A percentile compares a stretch with the other conserved stretches of the same genome.
These are phyloP conservation scores for Diaporthe citriasiana DNA, from an alignment of 2,329 filamentous ascomycete genomes.

Conservation along the genomic window DNA sequence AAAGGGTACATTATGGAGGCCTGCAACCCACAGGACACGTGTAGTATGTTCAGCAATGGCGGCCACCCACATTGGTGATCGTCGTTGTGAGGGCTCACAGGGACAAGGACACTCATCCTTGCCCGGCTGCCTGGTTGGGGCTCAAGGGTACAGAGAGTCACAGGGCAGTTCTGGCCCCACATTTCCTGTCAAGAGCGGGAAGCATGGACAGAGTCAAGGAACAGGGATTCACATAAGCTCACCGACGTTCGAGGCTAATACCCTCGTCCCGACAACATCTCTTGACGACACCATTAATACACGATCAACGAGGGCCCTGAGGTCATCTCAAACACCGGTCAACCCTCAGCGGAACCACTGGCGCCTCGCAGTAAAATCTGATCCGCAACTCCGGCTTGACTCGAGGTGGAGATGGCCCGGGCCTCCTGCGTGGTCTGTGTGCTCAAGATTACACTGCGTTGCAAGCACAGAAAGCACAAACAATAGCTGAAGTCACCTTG, in stretches of 20 bases:
- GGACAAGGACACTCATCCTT: background rate
- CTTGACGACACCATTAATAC: slow-evolving; percentile 11
- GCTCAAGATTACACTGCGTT: slow-evolving; percentile 11
- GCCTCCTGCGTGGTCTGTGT: background rate
- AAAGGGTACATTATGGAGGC: slow-evolving; percentile 1
- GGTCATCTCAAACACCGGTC: background rate
- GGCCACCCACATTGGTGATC: background rate
- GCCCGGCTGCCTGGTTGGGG: slow-evolving; percentile 12
- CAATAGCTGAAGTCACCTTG: slow-evolving; percentile 9
- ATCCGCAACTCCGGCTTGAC: background rate
- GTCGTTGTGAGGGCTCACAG: background rate
- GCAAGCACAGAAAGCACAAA: slow-evolving; percentile 25
- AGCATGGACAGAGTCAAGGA: slow-evolving; percentile 31
- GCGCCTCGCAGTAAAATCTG: background rate
- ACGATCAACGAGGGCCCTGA: background rate
- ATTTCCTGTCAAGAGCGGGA: slow-evolving; percentile 43
- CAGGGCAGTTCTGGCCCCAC: slow-evolving; percentile 34
- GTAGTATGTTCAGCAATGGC: background rate
- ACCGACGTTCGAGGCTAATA: slow-evolving; percentile 25
- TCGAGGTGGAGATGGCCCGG: slow-evolving; percentile 5
- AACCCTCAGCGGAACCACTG: background rate
- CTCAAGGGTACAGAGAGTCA: slow-evolving; percentile 32
- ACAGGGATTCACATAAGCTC: slow-evolving; percentile 35
- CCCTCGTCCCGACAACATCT: slow-evolving; percentile 20
- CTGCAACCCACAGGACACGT: slow-evolving; percentile 1